Evolutionary conservation across 129 eudicot genomes (phyloP), one percentile per base, ranked within the genome.

Genomic region (Artemisia tridentata): DNA sequence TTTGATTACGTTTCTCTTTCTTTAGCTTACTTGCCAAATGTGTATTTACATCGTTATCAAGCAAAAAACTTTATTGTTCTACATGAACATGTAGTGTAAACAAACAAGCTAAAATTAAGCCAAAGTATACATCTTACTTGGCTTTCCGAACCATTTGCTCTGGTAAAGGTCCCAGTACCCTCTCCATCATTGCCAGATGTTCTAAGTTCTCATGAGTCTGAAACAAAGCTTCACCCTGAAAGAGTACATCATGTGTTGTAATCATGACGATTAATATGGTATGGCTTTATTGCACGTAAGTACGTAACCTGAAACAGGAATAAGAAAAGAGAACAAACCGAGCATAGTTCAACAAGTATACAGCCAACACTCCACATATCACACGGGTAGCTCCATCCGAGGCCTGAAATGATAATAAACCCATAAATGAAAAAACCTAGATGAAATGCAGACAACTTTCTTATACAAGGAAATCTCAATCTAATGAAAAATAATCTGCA

Each of bases 121-220:
- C 46, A 47, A 70, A 43, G 23, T n/a, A 23, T 7, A 50, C 1
- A 5, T 72, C 90, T 82, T 81, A 89, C 98, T 75, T 79, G 49
- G 90, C 92, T 63, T 62, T 87, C 41, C 61, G 83, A 61, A 80
- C 59, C 98, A 92, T 87, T 63, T 92, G 96, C 77, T 87, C 85
- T 1, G 98, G 96, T 55, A 92, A 75, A 62, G 95, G 95, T 56
- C 96, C 96, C 72, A 92, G 78, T 16, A 92, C 96, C 78, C 90
- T 83, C 87, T 92, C 98, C 98, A 89, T 92, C 98, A 92, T 92
- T 58, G 96, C 98, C 78, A 92, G 70, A 67, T 92, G 98, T 72
- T 92, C 98, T 68, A 92, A 78, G 71, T 92, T 92, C 77, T 92
- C 98, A 65, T 92, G 98, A 25, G 98, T 92, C 62, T 89, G 98